Evolutionary conservation across 2,329 filamentous ascomycete species (phyloP).

Genomic region (Ceratocystis harringtonii): DNA sequence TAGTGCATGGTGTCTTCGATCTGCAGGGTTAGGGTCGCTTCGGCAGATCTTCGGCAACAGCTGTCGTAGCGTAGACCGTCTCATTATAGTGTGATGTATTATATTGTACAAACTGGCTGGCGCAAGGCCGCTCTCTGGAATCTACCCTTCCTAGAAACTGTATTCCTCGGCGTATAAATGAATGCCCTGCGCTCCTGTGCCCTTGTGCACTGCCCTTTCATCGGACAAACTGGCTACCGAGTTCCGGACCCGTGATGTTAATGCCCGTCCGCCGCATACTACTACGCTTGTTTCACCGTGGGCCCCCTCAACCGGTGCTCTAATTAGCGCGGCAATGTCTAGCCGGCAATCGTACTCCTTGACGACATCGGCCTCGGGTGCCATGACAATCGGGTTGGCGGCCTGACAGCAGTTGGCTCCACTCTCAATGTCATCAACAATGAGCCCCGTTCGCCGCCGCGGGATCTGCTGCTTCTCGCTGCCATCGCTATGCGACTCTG

Average conservation of each 20-base stretch:
- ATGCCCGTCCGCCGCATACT: conserved; percentile 42
- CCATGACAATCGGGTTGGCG: conserved; percentile 5
- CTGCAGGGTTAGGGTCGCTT: too few relatives aligned
- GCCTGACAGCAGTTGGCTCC: conserved; percentile 13
- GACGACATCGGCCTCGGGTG: conserved; percentile 24
- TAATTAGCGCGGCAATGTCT: conserved; percentile 37
- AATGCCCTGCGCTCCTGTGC: conserved; percentile 48
- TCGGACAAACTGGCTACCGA: conserved; percentile 41
- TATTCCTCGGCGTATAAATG: conserved; percentile 47
- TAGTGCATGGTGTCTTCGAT: background rate
- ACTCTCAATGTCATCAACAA: conserved; percentile 13
- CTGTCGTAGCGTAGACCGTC: background rate
- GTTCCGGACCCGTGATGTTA: conserved; percentile 40
- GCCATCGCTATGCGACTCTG: background rate
- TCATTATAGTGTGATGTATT: too few relatives aligned
- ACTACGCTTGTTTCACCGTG: conserved; percentile 47
- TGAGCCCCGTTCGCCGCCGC: background rate
- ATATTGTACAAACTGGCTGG: too few relatives aligned
- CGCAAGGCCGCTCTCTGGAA: background rate
- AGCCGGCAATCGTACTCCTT: conserved; percentile 34
- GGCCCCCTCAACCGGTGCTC: conserved; percentile 39
- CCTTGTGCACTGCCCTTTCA: conserved; percentile 48
- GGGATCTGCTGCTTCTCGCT: background rate
- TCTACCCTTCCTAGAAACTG: conserved; percentile 28
- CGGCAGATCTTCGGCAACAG: background rate